Evolutionary conservation across 75 land plant species (phyloP).

Genomic region (Adiantum capillusveneris): DNA sequence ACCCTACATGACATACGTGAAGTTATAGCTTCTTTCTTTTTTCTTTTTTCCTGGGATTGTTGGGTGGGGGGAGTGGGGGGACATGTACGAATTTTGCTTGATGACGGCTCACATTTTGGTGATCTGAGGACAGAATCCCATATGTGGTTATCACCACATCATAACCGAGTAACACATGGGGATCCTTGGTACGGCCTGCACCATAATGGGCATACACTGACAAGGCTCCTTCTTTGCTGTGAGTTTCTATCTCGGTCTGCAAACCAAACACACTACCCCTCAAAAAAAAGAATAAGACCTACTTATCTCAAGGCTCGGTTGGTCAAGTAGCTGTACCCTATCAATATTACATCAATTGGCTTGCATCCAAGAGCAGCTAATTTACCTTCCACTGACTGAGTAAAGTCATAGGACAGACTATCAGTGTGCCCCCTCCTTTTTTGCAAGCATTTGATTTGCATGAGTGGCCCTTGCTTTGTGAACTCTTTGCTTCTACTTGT

Average conservation of each 20-base stretch:
- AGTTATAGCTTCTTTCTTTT: neutral
- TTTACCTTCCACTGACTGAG: slow-evolving; percentile 98
- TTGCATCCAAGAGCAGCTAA: too few relatives aligned
- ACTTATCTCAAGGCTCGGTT: too few relatives aligned
- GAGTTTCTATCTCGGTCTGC: slow-evolving; percentile 84
- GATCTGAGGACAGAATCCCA: slow-evolving; percentile 81
- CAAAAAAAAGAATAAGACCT: too few relatives aligned
- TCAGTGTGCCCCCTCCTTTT: slow-evolving; percentile 65
- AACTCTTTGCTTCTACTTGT: slow-evolving; percentile 5
- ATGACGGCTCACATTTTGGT: slow-evolving; percentile 22
- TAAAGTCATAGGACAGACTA: slow-evolving; percentile 92
- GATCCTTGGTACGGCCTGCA: slow-evolving; percentile 50
- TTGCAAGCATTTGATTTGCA: neutral
- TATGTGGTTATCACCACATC: slow-evolving; percentile 91
- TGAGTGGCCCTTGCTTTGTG: neutral
- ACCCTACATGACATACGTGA: slow-evolving; percentile 31
- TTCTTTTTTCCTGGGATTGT: too few relatives aligned
- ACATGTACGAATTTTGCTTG: too few relatives aligned
- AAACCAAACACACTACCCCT: too few relatives aligned
- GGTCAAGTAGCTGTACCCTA: too few relatives aligned
- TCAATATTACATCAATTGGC: too few relatives aligned
- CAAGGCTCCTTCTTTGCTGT: slow-evolving; percentile 46
- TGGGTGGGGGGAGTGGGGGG: too few relatives aligned
- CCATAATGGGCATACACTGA: slow-evolving; percentile 89
- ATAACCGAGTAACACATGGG: slow-evolving; percentile 44